Base-by-base conservation (phyloP, 441 rosid genomes). In the Croton setiger region DNA sequence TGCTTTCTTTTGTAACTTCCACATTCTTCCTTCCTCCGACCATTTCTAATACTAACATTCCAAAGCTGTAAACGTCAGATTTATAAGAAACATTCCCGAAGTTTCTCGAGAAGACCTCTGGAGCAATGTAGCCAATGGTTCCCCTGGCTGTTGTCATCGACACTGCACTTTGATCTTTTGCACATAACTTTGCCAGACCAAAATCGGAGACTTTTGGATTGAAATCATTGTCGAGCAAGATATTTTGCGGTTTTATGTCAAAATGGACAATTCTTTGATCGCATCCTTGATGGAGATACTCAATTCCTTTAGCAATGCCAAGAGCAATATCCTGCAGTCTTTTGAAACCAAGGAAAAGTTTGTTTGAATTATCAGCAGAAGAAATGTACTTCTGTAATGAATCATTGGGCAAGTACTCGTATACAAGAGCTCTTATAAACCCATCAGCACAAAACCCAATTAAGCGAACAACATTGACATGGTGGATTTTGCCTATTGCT, bases 11-110 rank as follows among this genome's bases (percentile, higher is more conserved):
- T n/a, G n/a, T n/a, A n/a, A n/a, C n/a, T n/a, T n/a, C n/a, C n/a
- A n/a, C n/a, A n/a, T n/a, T n/a, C n/a, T n/a, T n/a, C n/a, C n/a
- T n/a, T n/a, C n/a, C n/a, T n/a, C n/a, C n/a, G n/a, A n/a, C n/a
- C n/a, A n/a, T n/a, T n/a, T n/a, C n/a, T n/a, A n/a, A n/a, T 41
- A 72, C 39, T 20, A 72, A 31, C 75, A 72, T 72, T 33, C 75
- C 75, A 49, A 65, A 72, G 15, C 75, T 72, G 33, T 72, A 74
- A 41, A 74, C 77, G 23, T 68, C 73, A 15, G 73, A 68, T 47
- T 74, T 74, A 36, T 74, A 74, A 7, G 76, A 68, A 39, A 74
- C 76, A 48, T 57, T 54, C 3, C 76, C 76, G 7, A 68, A 74
- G 53, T 74, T 74, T 57, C 76, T 61, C 3, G 72, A 73, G 67